phyloP scores from a whole-genome alignment of 768 basidiomycete species.

The Boletus fagicola region DNA sequence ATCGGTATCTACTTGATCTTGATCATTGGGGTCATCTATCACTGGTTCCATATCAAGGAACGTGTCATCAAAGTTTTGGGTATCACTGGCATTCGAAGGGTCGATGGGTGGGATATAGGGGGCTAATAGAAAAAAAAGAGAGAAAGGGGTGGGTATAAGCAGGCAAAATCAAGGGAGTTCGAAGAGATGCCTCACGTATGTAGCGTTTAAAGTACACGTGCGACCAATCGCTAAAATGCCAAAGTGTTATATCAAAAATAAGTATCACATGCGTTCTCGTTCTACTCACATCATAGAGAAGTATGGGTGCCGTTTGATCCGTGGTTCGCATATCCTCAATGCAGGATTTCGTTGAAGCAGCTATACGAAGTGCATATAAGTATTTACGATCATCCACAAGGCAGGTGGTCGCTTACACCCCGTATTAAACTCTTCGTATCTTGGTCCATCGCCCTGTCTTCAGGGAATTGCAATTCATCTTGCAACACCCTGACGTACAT shows the following conservation, averaged over 20 bases:
- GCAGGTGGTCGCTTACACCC: constrained; percentile 58
- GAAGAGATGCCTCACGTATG: constrained; percentile 61
- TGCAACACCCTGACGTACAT: constrained; percentile 94
- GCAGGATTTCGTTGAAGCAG: constrained; percentile 91
- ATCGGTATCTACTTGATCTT: constrained; percentile 63
- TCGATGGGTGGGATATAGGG: constrained; percentile 93
- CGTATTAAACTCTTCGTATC: constrained; percentile 95
- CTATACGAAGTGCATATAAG: constrained; percentile 39
- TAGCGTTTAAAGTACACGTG: constrained; percentile 94
- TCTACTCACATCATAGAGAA: constrained; percentile 84
- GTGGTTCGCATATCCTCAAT: constrained; percentile 86
- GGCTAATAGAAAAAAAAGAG: constrained; percentile 44
- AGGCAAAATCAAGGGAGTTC: constrained; percentile 3
- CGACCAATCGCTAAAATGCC: constrained; percentile 73
- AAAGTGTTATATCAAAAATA: constrained; percentile 16
- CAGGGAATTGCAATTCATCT: constrained; percentile 86
- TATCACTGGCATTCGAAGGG: constrained; percentile 89
- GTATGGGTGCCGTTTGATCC: constrained; percentile 92
- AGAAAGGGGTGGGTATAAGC: constrained; percentile 16
- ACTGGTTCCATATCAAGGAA: constrained; percentile 96
- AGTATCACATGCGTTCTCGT: constrained; percentile 2
- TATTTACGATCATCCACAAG: background rate
- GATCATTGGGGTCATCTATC: constrained; percentile 72
- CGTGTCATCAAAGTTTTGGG: constrained; percentile 95
- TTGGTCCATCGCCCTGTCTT: constrained; percentile 88